Base-by-base conservation (phyloP, 352 stramenopile species). In the Elongisporangium anandrum region DNA sequence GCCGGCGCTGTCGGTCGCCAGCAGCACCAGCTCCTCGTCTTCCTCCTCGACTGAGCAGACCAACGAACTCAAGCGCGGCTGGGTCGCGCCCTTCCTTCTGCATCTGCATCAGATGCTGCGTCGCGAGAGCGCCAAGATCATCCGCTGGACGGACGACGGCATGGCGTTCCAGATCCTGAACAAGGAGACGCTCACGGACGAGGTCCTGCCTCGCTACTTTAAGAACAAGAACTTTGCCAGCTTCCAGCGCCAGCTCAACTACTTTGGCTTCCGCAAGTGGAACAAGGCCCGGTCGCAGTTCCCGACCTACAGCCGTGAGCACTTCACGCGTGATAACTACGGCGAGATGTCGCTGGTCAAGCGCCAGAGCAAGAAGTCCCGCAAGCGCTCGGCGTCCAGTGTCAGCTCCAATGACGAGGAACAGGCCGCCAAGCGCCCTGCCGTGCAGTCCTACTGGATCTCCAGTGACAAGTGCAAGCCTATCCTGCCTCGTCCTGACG, bases 171-270 rank as follows among this genome's bases (percentile, higher is more conserved):
- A 94, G 66, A 95, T 95, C 59, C 65, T 90, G 41, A 84, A 96
- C 75, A 93, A 92, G 69, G 70, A 81, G 9, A 73, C 76, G 23
- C 78, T 98, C 52, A 94, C 96, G 56, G 68, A 87, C 21, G 79
- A 95, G 68, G 83, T 98, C 39, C 71, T 98, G 21, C 92, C 94
- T 16, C 88, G 90, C 59, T 98, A 98, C 74, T 98, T 98, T 60
- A 97, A 97, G 72, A 96, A 98, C 77, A 92, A 94, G 64, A 97
- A 94, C 68, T 98, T 98, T 72, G 93, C 94, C n/a, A 98, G 91
- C 56, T 96, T 98, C 60, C 89, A 97, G 66, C 87, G 94, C 20
- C 92, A 98, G 68, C 82, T 98, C 54, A 97, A 97, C 78, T 98
- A 98, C 76, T 98, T 98, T 73, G 84, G 77, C 55, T 98, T 98